Conservation (phyloP, 192 early-diverging fungal species). For the Coemansia sp. region DNA sequence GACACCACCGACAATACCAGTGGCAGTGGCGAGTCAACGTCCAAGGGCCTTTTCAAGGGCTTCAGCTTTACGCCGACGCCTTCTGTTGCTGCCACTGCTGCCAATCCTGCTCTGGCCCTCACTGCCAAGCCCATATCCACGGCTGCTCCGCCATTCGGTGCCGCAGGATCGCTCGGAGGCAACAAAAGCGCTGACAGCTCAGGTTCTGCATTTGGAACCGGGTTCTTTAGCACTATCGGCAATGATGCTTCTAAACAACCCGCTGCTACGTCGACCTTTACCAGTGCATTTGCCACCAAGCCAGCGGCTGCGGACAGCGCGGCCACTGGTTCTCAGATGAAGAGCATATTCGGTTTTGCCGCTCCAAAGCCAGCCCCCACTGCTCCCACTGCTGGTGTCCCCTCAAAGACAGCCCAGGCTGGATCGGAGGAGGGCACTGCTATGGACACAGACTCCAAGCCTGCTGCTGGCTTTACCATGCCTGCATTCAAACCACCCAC, state of each 20-base stretch:
- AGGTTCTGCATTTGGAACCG: constrained; percentile 4
- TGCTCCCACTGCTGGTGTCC: background rate
- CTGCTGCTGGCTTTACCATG: constrained; percentile 28
- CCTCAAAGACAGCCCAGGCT: background rate
- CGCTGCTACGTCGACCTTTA: background rate
- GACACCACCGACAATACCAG: constrained; percentile 7
- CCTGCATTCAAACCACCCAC: constrained; percentile 43
- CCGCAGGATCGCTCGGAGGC: constrained; percentile 1
- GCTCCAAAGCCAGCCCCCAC: constrained; percentile 7
- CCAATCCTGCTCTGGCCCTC: background rate
- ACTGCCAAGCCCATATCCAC: background rate
- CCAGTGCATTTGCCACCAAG: constrained; percentile 1
- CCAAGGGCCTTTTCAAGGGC: constrained; percentile 32
- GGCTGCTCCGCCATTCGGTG: constrained; percentile 11
- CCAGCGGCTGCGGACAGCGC: background rate
- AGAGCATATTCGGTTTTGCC: constrained; percentile 23
- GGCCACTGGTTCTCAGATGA: background rate
- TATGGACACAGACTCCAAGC: background rate
- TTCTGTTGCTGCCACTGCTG: background rate
- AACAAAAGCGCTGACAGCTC: background rate
- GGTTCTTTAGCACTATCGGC: background rate
- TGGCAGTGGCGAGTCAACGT: constrained; percentile 1
- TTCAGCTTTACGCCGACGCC: constrained; percentile 40
- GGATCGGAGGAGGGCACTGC: background rate
- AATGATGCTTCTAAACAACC: background rate